Base-by-base conservation (phyloP, 2,329 filamentous ascomycete species). In the Pseudogymnoascus sp. region DNA sequence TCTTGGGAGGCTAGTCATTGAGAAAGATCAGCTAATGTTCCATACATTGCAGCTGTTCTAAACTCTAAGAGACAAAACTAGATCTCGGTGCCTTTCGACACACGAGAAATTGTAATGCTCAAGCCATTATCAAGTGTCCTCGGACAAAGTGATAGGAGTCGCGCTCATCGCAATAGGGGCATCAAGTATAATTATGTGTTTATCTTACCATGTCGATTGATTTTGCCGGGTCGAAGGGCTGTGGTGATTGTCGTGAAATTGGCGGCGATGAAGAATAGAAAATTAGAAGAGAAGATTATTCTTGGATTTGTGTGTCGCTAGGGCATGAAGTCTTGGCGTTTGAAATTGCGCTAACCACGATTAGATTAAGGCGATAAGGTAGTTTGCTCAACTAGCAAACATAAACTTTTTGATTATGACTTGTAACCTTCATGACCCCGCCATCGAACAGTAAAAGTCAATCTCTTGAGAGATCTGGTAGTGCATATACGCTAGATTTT, bases 1-100 rank as follows among this genome's bases (percentile, higher is more conserved):
- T 78, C 85, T 97, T 99, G 79, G 93, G 90, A 89, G 95, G 91
- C 95, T 97, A 42, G 38, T 62, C 38, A 46, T 62, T 53, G 42
- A 62, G 60, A 43, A 62, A 79, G 80, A 84, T 42, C 37, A 60
- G 37, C 34, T 80, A 85, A 83, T 86, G 85, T 88, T 85, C 88
- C 88, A 88, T 83, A 84, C 87, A 86, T 81, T 82, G 83, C 79
- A 77, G 84, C 88, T 91, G 90, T 87, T 88, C 86, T 89, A 81
- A 89, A 89, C 91, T 96, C 91, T 96, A 96, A 82, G 91, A 95
- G 89, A 84, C 80, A 59, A 71, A 65, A 69, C 23, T 62, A 70
- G 69, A 71, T 56, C 25, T 56, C 49, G 49, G 25, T 56, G 46
- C 71, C 73, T 73, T 72, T 63, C 69, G 73, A 70, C 71, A 56